phyloP scores from a whole-genome alignment of 495 filamentous ascomycete species.

The Stereocaulon alpinum region DNA sequence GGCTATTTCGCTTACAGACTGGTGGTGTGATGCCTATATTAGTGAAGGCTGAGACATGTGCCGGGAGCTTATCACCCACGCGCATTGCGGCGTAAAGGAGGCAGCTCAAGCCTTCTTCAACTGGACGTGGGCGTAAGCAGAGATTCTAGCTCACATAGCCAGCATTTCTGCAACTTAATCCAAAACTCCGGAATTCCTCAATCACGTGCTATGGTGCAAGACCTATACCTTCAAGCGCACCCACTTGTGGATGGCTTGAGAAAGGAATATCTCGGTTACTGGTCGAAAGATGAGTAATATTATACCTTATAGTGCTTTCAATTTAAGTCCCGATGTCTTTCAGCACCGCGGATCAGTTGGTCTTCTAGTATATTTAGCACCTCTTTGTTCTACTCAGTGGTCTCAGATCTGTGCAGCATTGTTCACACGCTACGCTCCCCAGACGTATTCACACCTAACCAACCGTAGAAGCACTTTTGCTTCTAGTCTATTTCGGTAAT shows the following conservation, averaged over 20 bases:
- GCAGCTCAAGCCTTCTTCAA: background rate
- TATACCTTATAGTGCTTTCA: too few species aligned
- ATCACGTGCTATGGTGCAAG: too few species aligned
- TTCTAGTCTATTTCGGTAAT: background rate
- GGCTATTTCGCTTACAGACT: conserved; percentile 49
- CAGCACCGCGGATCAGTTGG: background rate
- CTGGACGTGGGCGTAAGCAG: background rate
- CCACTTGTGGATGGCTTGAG: too few species aligned
- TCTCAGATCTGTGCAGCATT: background rate
- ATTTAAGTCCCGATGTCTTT: too few species aligned
- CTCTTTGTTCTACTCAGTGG: background rate
- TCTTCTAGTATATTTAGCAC: background rate
- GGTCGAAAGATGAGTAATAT: too few species aligned
- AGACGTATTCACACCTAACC: background rate
- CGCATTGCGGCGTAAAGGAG: background rate
- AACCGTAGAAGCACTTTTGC: background rate
- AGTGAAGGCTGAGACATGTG: conserved; percentile 41
- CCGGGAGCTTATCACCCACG: background rate
- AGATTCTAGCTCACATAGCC: background rate
- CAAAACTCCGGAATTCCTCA: too few species aligned
- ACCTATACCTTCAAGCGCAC: too few species aligned
- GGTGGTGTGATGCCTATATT: conserved; percentile 62
- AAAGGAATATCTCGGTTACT: too few species aligned
- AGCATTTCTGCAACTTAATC: background rate
- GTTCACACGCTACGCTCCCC: background rate